Evolutionary conservation across 371 early-diverging fungal species (phyloP), one percentile per base, ranked within the genome.

Genomic region (Mortierella sp.): DNA sequence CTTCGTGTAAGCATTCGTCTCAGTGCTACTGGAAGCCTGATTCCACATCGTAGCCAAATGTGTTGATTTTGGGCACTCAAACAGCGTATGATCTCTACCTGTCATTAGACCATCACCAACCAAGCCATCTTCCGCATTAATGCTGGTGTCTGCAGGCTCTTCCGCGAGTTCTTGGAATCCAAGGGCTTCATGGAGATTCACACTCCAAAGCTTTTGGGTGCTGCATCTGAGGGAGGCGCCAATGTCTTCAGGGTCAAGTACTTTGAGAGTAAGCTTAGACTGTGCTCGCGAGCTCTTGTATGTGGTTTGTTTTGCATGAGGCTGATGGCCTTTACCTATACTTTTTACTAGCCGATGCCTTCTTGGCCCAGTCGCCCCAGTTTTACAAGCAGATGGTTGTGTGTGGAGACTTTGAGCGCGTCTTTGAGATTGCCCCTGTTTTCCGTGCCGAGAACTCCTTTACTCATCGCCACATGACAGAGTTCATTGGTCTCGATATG

Each of bases 311-410:
- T 43, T 3, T 16, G 16, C 44, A 1, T 41, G 14, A 16, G 44
- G 39, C 41, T 37, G 22, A 40, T 22, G 22, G 9, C 14, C 37
- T 37, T 7, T 25, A 17, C 31, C 43, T 51, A 34, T 24, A 13
- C 4, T 7, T 12, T 16, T 46, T 31, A 1, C 16, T 74, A 89
- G 90, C 82, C 31, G 87, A 86, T 31, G 99, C 99, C 2, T 99
- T 81, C 84, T 86, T 99, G 49, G 99, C 99, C 28, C 99, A 99
- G 83, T 97, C 98, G 21, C 99, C 99, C 52, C 99, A 99, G 87
- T 88, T 99, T 56, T 98, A 98, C 89, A 99, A 99, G 91, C 99
- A 99, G 84, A 98, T 99, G 98, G 94, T 94, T 74, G 95, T 99
- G 71, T 95, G 96, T 73, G 92, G 98, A 54, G 99, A 99, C 80